phyloP scores from a whole-genome alignment of 345 rosid genomes.

The Kernera saxatilis region DNA sequence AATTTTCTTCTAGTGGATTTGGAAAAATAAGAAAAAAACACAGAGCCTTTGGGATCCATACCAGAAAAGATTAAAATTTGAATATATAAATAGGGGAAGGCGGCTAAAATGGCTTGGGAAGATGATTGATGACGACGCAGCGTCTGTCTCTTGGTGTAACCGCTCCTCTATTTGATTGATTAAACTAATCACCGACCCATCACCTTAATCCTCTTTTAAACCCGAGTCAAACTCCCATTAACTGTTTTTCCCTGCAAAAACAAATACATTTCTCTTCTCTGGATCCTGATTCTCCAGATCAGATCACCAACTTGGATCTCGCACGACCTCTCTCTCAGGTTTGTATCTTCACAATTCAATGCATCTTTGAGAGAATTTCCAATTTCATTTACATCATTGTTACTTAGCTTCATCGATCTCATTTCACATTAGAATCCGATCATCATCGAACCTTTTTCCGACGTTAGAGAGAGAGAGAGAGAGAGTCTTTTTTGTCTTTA shows the following conservation, averaged over 20 bases:
- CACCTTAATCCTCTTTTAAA: slow-evolving; percentile 15
- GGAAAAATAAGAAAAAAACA: no score
- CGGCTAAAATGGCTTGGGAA: slow-evolving; percentile 3
- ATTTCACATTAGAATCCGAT: slow-evolving; percentile 2
- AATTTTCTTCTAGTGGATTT: neutral
- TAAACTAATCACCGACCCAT: slow-evolving; percentile 32
- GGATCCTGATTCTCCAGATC: neutral
- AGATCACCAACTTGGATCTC: slow-evolving; percentile 10
- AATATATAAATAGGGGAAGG: neutral
- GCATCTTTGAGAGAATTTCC: neutral
- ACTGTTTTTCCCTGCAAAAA: neutral
- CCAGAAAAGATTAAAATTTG: neutral
- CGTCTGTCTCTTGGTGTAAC: slow-evolving; percentile 28
- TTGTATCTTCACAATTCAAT: neutral
- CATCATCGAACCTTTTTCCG: neutral
- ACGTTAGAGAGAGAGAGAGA: neutral
- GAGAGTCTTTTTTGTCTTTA: neutral
- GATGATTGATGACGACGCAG: slow-evolving; percentile 13
- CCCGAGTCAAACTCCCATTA: slow-evolving; percentile 21
- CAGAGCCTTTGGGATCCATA: neutral
- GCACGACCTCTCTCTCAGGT: slow-evolving; percentile 9
- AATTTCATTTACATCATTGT: neutral
- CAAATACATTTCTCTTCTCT: neutral
- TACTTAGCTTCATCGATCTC: slow-evolving; percentile 4
- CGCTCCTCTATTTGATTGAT: neutral